Percentiles rank a stretch among this genome's conserved stretches.
Evolutionary conservation across 1,284 basidiomycete species (phyloP).

Genomic region (Ustilago hordei): DNA sequence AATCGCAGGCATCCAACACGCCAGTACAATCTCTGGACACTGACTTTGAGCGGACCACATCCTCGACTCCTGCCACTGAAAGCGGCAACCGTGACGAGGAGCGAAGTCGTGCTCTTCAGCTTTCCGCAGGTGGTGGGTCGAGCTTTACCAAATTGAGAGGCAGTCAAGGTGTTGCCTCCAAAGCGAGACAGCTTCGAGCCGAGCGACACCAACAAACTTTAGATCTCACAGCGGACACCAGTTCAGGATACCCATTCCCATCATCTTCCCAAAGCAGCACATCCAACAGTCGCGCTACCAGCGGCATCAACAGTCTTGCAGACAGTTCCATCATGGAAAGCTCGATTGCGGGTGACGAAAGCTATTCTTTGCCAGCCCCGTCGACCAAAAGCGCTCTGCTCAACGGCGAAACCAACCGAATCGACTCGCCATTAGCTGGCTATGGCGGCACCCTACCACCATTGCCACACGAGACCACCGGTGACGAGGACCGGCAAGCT

Average conservation of each 20-base stretch:
- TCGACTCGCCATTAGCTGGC: constrained; percentile 28
- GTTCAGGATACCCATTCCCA: constrained; percentile 28
- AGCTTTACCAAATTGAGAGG: constrained; percentile 36
- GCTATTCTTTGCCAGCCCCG: constrained; percentile 39
- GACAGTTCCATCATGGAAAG: constrained; percentile 41
- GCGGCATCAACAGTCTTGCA: constrained; percentile 26
- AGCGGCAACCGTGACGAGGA: constrained; percentile 28
- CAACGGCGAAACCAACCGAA: not conserved
- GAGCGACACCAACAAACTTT: constrained; percentile 44
- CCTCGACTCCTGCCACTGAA: constrained; percentile 27
- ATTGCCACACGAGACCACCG: constrained; percentile 40
- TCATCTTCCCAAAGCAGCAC: constrained; percentile 27
- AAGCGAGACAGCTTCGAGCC: constrained; percentile 39
- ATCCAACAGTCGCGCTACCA: constrained; percentile 31
- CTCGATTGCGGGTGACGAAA: constrained; percentile 55
- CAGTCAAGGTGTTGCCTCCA: constrained; percentile 33
- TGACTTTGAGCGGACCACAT: constrained; percentile 12
- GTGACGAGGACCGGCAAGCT: constrained; percentile 32
- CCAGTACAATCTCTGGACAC: constrained; percentile 18
- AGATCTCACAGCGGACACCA: constrained; percentile 28
- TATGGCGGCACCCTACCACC: constrained; percentile 35
- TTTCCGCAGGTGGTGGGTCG: constrained; percentile 29
- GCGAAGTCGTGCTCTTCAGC: constrained; percentile 34
- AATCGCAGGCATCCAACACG: constrained; percentile 32
- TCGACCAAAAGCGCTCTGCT: not conserved